Conservation (phyloP, 1,139 yeast species). For the Candida labiduridarum region DNA sequence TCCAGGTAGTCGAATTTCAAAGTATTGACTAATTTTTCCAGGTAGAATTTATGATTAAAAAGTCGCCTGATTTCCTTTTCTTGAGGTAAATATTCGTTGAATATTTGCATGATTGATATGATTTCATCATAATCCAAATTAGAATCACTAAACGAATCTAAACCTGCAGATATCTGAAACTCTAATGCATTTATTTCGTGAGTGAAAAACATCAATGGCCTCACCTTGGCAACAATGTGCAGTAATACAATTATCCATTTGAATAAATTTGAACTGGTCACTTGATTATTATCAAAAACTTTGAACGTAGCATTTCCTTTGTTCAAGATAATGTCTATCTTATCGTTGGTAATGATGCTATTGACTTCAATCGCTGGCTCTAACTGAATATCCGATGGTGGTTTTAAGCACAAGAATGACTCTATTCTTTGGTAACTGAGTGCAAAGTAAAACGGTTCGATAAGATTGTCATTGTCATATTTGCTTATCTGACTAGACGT, state of each 20-base stretch:
- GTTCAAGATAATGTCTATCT: constrained; percentile 7
- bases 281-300: constrained; percentile 7
- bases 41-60: constrained; percentile 5
- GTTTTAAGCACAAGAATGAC: constrained; percentile 10
- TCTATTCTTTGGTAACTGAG: constrained; percentile 9
- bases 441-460: constrained; percentile 10
- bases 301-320: constrained; percentile 10
- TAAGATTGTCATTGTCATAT: constrained; percentile 7
- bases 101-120: constrained; percentile 5
- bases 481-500: not conserved
- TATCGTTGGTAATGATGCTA: constrained; percentile 6
- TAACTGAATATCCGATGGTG: not conserved
- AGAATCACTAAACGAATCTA: constrained; percentile 12
- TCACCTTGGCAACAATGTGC: constrained; percentile 5
- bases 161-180: constrained; percentile 12
- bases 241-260: constrained; percentile 13
- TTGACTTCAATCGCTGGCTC: constrained; percentile 6
- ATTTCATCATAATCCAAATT: constrained; percentile 9
- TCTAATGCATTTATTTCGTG: constrained; percentile 7
- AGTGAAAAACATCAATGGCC: not conserved
- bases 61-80: not conserved
- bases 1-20: constrained; percentile 5
- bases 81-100: not conserved
- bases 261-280: constrained; percentile 8
- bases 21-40: constrained; percentile 7